Conservation (phyloP, 257 asterid species). For the Knoxia roxburghii region DNA sequence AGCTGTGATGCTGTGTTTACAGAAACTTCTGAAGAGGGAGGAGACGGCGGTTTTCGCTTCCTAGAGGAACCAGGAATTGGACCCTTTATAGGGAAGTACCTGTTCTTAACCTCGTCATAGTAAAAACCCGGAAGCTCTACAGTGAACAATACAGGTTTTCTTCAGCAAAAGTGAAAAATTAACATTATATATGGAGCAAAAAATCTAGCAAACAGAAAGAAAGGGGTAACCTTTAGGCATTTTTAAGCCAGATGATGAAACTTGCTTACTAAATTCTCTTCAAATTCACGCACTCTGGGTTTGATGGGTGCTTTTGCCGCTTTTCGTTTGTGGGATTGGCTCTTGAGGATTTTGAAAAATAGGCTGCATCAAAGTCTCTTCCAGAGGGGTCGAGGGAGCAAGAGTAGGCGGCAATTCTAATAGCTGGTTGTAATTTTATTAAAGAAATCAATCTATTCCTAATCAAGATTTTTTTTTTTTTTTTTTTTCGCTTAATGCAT, state of each 20-base stretch:
- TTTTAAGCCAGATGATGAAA: constrained; percentile 1
- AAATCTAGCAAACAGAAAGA: not conserved
- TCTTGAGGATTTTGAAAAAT: not conserved
- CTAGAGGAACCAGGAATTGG: constrained; percentile 79
- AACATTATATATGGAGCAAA: not conserved
- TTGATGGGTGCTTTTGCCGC: not conserved
- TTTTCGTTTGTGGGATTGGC: not conserved
- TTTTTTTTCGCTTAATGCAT: no score
- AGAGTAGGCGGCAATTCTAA: no score
- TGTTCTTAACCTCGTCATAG: constrained; percentile 71
- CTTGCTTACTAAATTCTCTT: not conserved
- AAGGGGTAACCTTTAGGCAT: constrained; percentile 12
- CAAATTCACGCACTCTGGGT: not conserved
- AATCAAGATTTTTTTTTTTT: no score
- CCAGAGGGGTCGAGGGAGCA: no score
- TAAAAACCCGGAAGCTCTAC: constrained; percentile 87
- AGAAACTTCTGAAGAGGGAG: not conserved
- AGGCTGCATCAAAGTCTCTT: no score
- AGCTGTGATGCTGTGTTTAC: constrained; percentile 1
- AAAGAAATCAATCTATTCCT: no score
- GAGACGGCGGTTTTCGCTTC: constrained; percentile 42
- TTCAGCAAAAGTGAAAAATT: not conserved
- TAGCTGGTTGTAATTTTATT: no score
- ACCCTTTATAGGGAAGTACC: constrained; percentile 77
- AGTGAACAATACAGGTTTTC: not conserved